Conservation (phyloP, 2,329 filamentous ascomycete species). For the Alternaria postmessia region DNA sequence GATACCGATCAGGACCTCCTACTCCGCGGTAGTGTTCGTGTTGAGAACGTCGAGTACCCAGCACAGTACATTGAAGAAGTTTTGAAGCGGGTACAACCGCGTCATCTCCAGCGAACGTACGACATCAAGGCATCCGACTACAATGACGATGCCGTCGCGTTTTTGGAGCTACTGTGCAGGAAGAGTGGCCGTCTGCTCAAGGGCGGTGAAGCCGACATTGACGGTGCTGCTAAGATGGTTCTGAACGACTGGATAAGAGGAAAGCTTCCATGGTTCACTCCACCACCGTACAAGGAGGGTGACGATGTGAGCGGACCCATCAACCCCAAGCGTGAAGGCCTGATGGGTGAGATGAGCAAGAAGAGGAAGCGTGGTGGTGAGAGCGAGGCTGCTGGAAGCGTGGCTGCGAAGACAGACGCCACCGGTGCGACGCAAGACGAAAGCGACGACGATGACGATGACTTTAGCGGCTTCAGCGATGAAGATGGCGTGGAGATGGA, state of each 20-base stretch:
- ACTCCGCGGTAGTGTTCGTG: constrained; percentile 86
- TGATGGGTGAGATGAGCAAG: constrained; percentile 81
- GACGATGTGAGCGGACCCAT: constrained; percentile 27
- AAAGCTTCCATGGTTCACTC: constrained; percentile 95
- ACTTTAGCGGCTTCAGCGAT: constrained; percentile 47
- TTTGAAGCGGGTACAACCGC: constrained; percentile 78
- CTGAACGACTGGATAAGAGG: constrained; percentile 95
- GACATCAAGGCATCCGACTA: constrained; percentile 82
- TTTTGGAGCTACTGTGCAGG: constrained; percentile 84
- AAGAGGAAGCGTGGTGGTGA: constrained; percentile 71
- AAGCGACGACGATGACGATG: constrained; percentile 34
- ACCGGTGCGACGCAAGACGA: constrained; percentile 22
- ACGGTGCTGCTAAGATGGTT: constrained; percentile 96
- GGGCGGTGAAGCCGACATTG: constrained; percentile 92
- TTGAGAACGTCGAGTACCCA: constrained; percentile 95
- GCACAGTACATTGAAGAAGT: constrained; percentile 94
- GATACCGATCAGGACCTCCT: constrained; percentile 90
- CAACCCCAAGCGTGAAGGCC: constrained; percentile 73
- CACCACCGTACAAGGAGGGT: constrained; percentile 68
- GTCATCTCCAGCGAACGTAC: constrained; percentile 93
- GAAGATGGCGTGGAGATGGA: constrained; percentile 30
- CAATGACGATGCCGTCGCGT: constrained; percentile 75
- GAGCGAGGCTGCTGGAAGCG: constrained; percentile 35
- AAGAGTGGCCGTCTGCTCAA: constrained; percentile 87
- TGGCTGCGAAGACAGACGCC: constrained; percentile 27